Evolutionary conservation across 306 rosid species (phyloP).

Genomic region (Quercus cerris): DNA sequence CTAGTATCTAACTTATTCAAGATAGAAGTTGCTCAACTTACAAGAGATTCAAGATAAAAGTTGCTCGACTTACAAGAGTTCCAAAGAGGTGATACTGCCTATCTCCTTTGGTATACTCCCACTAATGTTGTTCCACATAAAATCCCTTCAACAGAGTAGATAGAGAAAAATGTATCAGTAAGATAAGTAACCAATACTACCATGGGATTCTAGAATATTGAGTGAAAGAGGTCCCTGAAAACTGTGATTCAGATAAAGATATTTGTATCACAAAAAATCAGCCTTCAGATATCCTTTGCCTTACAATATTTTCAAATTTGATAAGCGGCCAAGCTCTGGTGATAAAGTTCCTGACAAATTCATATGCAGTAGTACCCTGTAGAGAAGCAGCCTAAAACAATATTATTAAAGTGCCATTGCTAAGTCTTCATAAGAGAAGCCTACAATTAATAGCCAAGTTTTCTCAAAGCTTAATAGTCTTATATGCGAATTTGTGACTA

Average conservation of each 20-base stretch:
- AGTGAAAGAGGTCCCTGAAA: background rate
- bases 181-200: constrained; percentile 19
- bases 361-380: constrained; percentile 68
- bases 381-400: constrained; percentile 22
- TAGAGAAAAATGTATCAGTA: constrained; percentile 29
- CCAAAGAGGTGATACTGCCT: constrained; percentile 62
- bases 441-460: constrained; percentile 1
- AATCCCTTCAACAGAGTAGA: constrained; percentile 55
- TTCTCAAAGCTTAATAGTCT: constrained; percentile 12
- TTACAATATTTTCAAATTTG: constrained; percentile 64
- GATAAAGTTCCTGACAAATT: constrained; percentile 66
- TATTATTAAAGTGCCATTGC: constrained; percentile 3
- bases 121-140: constrained; percentile 83
- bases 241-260: background rate
- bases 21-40: constrained; percentile 43
- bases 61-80: constrained; percentile 69
- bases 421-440: constrained; percentile 5
- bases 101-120: constrained; percentile 87
- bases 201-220: background rate
- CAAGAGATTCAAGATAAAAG: constrained; percentile 46
- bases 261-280: background rate
- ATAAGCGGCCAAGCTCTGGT: constrained; percentile 68
- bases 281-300: constrained; percentile 16
- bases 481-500: background rate
- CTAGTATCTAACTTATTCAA: constrained; percentile 1